Evolutionary conservation across 306 rosid genomes (phyloP).

Genomic region (Acmispon strigosus): DNA sequence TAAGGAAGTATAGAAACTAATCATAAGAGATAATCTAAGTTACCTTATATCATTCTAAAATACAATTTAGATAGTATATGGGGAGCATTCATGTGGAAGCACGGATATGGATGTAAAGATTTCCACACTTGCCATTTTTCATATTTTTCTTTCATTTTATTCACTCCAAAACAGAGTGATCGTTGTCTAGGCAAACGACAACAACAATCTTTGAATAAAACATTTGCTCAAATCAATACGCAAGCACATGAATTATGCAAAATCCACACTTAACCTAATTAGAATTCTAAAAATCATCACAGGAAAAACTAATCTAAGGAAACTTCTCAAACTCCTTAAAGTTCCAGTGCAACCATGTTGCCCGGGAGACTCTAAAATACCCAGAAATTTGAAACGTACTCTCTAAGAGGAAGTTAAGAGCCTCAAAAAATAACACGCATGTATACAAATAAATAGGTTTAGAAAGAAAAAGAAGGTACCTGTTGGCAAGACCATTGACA

Average conservation of each 20-base stretch:
- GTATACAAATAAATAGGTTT: background rate
- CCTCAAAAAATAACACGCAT: background rate
- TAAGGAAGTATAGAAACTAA: too few species aligned
- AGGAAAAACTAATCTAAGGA: background rate
- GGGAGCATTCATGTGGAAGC: background rate
- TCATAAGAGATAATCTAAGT: too few species aligned
- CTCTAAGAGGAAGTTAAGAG: too few species aligned
- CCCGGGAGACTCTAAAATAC: background rate
- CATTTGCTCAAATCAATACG: background rate
- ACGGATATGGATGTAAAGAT: background rate
- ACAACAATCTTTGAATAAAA: background rate
- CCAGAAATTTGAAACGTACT: background rate
- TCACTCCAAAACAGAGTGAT: background rate
- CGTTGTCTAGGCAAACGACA: background rate
- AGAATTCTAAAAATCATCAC: background rate
- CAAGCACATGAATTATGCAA: background rate
- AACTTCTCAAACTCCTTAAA: constrained; percentile 2
- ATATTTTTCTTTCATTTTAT: background rate
- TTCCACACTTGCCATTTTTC: background rate
- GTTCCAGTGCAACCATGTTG: background rate
- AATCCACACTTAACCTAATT: background rate
- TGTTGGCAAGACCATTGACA: constrained; percentile 49
- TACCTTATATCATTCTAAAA: too few species aligned
- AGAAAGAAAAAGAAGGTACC: constrained; percentile 1
- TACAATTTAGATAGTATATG: background rate